These are phyloP conservation scores for Leccinum variicolor DNA, from an alignment of 768 basidiomycete genomes.

Conservation along the genomic window DNA sequence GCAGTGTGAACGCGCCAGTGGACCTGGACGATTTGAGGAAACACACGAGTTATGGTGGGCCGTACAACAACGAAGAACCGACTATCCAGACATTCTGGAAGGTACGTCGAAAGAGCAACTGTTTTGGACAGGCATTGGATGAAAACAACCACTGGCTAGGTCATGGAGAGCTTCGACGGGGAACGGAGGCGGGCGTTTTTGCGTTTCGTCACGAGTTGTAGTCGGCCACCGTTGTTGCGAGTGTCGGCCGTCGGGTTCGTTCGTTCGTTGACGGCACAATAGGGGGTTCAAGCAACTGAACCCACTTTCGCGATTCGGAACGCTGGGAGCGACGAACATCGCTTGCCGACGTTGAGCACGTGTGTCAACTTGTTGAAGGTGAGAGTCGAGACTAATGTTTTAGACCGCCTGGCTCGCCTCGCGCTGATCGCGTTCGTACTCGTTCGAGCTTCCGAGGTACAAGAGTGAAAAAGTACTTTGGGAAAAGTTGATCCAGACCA, in stretches of 20 bases:
- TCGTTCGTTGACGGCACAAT: neutral
- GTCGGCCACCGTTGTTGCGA: slow-evolving; percentile 81
- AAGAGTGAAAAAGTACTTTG: slow-evolving; percentile 58
- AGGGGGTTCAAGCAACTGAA: slow-evolving; percentile 85
- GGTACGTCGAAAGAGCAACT: slow-evolving; percentile 35
- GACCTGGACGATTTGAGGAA: slow-evolving; percentile 76
- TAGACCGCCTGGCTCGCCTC: neutral
- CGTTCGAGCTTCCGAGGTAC: slow-evolving; percentile 65
- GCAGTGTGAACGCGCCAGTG: slow-evolving; percentile 82
- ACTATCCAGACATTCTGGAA: slow-evolving; percentile 85
- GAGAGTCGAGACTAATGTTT: too few species aligned
- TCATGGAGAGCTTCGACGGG: slow-evolving; percentile 75
- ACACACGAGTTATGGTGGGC: slow-evolving; percentile 80
- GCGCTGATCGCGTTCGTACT: neutral
- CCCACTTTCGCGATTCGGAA: slow-evolving; percentile 86
- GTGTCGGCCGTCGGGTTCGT: slow-evolving; percentile 25
- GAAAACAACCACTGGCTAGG: slow-evolving; percentile 37
- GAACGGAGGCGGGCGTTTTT: slow-evolving; percentile 76
- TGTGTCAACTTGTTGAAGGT: slow-evolving; percentile 62
- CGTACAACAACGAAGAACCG: slow-evolving; percentile 64
- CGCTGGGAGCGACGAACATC: slow-evolving; percentile 65
- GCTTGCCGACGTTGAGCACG: slow-evolving; percentile 75
- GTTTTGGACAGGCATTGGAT: neutral
- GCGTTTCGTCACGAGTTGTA: slow-evolving; percentile 91
- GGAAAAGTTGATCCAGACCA: slow-evolving; percentile 80